Evolutionary conservation across 2,329 filamentous ascomycete genomes (phyloP), one percentile per base, ranked within the genome.

Genomic region (Aspergillus caelatus): DNA sequence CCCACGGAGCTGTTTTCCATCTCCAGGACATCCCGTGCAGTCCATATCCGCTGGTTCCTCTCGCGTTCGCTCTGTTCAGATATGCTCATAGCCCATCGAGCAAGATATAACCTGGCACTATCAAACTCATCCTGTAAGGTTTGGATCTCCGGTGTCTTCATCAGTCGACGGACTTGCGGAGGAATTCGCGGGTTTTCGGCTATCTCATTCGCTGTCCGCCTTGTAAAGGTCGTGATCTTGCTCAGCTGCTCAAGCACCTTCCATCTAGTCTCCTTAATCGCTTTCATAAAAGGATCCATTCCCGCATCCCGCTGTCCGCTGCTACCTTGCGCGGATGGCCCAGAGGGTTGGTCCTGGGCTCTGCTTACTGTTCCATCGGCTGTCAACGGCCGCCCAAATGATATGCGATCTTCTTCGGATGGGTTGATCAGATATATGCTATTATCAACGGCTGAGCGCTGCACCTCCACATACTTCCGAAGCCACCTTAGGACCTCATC

Each of bases 21-120:
- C 72, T 96, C 94, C 71, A 98, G 83, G 4, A 97, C 91, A 79
- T 99, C 95, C 67, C 89, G 89, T 0, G 93, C 94, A 0, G 94
- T 97, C 91, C 93, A 99, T 73, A 97, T 94, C 54, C 94, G 85
- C 77, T 94, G 91, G 58, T 89, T 91, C 28, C 90, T 84, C 71
- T 99, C 95, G 45, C 89, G 85, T 74, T 99, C 95, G 71, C 94
- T 94, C 80, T 99, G 95, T 77, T 99, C 96, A 0, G 95, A 94
- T 67, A 99, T 97, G 9, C 93, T 93, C 95, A 99, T 98, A 2
- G 95, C 95, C 95, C 95, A 99, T 67, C 95, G 86, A 26, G 95
- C 95, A 45, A 99, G 84, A 74, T 99, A 99, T 64, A 99, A 85
- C 67, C 95, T 87, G 4, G 96, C 95, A 72, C 93, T 97, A 81